Conservation (phyloP, 2,329 filamentous ascomycete species). For the Lasiodiplodia theobromae region DNA sequence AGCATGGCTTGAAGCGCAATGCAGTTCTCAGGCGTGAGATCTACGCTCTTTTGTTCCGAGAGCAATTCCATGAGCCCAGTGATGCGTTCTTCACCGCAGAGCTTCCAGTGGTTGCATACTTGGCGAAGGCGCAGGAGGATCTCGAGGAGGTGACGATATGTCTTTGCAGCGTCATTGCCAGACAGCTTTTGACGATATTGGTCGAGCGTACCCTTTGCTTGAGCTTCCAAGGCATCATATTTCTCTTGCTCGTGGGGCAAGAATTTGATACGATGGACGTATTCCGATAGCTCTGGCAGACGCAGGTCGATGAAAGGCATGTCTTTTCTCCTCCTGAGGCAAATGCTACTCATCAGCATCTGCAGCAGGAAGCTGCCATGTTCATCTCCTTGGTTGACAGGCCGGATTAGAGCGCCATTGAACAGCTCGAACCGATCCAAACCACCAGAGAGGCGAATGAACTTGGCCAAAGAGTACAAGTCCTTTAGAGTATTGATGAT, state of each 20-base stretch:
- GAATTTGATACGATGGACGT: constrained; percentile 70
- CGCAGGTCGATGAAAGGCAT: constrained; percentile 81
- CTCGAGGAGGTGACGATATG: constrained; percentile 85
- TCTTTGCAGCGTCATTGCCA: constrained; percentile 69
- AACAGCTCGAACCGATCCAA: constrained; percentile 67
- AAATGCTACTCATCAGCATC: constrained; percentile 77
- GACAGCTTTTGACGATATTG: constrained; percentile 81
- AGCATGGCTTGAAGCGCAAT: constrained; percentile 77
- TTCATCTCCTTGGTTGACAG: constrained; percentile 64
- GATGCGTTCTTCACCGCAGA: constrained; percentile 75
- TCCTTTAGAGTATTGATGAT: constrained; percentile 89
- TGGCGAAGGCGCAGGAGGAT: constrained; percentile 81
- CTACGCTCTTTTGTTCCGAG: constrained; percentile 71
- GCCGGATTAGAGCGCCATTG: constrained; percentile 69
- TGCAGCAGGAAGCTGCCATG: constrained; percentile 77
- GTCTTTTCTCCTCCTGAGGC: constrained; percentile 82
- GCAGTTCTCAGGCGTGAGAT: constrained; percentile 74
- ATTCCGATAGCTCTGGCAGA: constrained; percentile 70
- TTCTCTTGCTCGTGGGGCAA: constrained; percentile 68
- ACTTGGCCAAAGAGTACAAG: constrained; percentile 77
- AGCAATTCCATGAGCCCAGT: constrained; percentile 73
- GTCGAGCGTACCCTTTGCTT: constrained; percentile 75
- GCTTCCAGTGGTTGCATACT: constrained; percentile 84
- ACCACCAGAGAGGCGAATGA: constrained; percentile 77
- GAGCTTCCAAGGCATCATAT: constrained; percentile 71